phyloP scores from a whole-genome alignment of 192 early-diverging fungal genomes.

The Chytriomyces sp. region DNA sequence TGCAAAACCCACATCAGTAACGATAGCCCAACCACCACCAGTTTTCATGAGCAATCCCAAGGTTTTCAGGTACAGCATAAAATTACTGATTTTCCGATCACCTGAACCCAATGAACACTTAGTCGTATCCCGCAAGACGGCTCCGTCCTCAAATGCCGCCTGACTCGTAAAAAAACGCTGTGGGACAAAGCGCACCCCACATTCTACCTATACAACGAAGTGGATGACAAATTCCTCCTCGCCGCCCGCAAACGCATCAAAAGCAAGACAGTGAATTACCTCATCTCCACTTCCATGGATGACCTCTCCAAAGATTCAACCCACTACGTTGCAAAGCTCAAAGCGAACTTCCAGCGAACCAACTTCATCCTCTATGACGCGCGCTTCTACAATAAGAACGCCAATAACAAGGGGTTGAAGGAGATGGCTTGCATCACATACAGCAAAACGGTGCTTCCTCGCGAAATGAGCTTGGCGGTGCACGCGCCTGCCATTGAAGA shows the following conservation, averaged over 20 bases:
- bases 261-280: conserved; percentile 58
- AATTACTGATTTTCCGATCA: background rate
- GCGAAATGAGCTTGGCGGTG: conserved; percentile 60
- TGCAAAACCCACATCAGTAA: background rate
- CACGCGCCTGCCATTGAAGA: conserved; percentile 46
- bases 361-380: conserved; percentile 60
- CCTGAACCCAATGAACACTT: background rate
- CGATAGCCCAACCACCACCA: background rate
- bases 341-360: conserved; percentile 59
- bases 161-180: conserved; percentile 59
- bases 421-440: conserved; percentile 58
- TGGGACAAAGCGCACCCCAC: conserved; percentile 56
- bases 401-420: conserved; percentile 48
- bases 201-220: conserved; percentile 62
- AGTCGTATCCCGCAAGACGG: conserved; percentile 44
- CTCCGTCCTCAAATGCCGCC: conserved; percentile 50
- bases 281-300: conserved; percentile 54
- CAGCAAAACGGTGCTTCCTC: conserved; percentile 58
- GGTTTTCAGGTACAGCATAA: conserved; percentile 35
- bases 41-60: conserved; percentile 24
- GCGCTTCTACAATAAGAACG: conserved; percentile 49
- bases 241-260: conserved; percentile 58
- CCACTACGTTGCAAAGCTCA: conserved; percentile 63
- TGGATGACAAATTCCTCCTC: conserved; percentile 56
- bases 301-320: conserved; percentile 59